Conservation (phyloP, 148 eudicot genomes). For the Rhododendron ferrugineum region DNA sequence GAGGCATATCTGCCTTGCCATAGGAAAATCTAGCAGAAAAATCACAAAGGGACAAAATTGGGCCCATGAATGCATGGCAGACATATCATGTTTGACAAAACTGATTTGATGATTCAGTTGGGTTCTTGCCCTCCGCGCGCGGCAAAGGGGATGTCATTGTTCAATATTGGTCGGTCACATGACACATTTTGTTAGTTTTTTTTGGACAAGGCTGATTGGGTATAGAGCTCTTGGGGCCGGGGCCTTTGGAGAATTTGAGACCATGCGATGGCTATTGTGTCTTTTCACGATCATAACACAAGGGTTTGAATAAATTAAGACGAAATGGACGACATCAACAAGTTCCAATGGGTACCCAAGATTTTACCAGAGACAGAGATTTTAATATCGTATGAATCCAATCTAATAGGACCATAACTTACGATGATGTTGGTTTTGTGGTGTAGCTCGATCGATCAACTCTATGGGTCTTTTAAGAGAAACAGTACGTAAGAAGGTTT, state of each 20-base stretch:
- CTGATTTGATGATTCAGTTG: slow-evolving; percentile 1
- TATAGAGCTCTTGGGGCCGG: not conserved
- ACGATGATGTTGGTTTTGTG: too few relatives aligned
- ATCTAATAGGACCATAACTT: not conserved
- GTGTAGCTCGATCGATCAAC: not conserved
- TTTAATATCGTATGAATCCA: not conserved
- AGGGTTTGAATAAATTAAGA: not conserved
- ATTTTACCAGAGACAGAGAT: not conserved
- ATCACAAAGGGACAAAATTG: not conserved
- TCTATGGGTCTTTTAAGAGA: not conserved
- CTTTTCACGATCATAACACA: not conserved
- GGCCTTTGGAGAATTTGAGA: not conserved
- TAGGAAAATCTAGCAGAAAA: not conserved
- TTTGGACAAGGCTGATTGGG: not conserved
- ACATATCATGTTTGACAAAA: not conserved
- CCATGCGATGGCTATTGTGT: not conserved
- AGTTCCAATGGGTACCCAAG: not conserved
- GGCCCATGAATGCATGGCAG: not conserved
- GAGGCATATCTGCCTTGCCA: not conserved
- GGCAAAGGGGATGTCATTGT: not conserved
- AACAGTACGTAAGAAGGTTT: not conserved
- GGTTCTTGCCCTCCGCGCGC: not conserved
- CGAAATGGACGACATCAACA: not conserved
- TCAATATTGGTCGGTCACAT: not conserved
- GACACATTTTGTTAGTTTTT: not conserved